Evolutionary conservation across 169 alveolate genomes (phyloP), one percentile per base, ranked within the genome.

Genomic region (Eimeria zaria): DNA sequence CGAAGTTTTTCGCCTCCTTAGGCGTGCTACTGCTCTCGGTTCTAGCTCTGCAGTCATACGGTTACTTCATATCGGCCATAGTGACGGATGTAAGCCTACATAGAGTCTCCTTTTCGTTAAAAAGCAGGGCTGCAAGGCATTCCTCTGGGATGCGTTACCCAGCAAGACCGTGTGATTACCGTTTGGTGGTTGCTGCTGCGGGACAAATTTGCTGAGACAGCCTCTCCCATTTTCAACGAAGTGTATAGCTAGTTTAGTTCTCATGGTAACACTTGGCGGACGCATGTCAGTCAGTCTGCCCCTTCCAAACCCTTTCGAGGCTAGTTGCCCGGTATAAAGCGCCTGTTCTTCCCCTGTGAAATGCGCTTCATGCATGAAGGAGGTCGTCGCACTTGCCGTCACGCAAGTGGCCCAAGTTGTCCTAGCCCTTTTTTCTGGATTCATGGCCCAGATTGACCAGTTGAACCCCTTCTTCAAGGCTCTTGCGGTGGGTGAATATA

Each of bases 351-450:
- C 39, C 53, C 2, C 33, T 73, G 53, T 36, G 53, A 51, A 16
- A 27, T 36, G 51, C 16, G 83, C 18, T 36, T 4, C 11, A 14
- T 22, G 16, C 16, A 14, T 73, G 83, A 73, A 87, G 93, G 93
- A 87, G 73, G 93, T 87, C 39, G 94, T 83, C 33, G 89, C 89
- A 30, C 90, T 80, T 7, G 96, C 89, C 30, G 93, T 83, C 27
- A 71, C 90, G 39, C 96, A 93, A 51, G 81, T 83, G 44, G 58
- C 78, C 64, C 96, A 93, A 67, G 89, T 93, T 60, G 55, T 84
- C 64, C 80, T 93, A 48, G 60, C 94, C n/a, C 76, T 93, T n/a
- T 93, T 93, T 74, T 93, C 96, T 22, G 96, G 96, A 39, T 93
- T 93, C 89, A 93, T 93, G 96, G 58, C 90, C 6, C 89, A 83